Base-by-base conservation (phyloP, 1,284 basidiomycete species). In the Paramarasmius palmivorus region DNA sequence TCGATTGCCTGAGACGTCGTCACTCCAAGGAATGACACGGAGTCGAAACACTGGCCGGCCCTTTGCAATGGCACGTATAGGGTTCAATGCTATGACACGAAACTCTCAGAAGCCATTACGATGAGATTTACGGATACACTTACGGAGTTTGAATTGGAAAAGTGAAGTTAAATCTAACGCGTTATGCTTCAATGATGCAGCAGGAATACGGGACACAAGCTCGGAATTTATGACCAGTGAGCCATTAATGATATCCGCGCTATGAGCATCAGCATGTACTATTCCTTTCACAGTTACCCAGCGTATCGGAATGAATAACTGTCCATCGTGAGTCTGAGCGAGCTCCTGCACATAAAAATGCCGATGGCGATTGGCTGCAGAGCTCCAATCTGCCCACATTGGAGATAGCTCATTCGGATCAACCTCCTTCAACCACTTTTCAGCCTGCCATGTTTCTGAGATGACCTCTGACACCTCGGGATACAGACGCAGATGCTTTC, bases 371-470 rank as follows among this genome's bases (percentile, higher is more conserved):
- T 50, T n/a, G 9, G 17, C 3, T 9, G 49, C 4, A 4, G 49
- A 51, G 8, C 6, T 54, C 62, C 61, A 64, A 42, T 71, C 59
- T 10, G 65, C 67, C 66, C 65, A 72, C 70, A 74, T 73, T 9
- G 65, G 70, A 2, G 63, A 59, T 0, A 70, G 57, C 0, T 66
- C 54, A 34, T 67, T 55, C 1, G 56, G 6, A 34, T 50, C 32
- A 10, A 64, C 50, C 41, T 70, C 66, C 4, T 66, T 55, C 2
- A 58, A 4, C 55, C 58, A 67, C 50, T 72, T 71, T 7, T 58
- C 60, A 0, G 60, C 71, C 10, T 74, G 68, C 56, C 59, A 68
- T 4, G 60, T 55, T 56, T 75, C 70, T 1, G 61, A 63, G 1
- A 72, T 51, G 1, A 51, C 29, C 2, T 37, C 41, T 7, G 58